A percentile compares a stretch with the other conserved stretches of the same genome.
These are phyloP conservation scores for Lasiosphaeria ovina DNA, from an alignment of 495 filamentous ascomycete species.

Conservation along the genomic window DNA sequence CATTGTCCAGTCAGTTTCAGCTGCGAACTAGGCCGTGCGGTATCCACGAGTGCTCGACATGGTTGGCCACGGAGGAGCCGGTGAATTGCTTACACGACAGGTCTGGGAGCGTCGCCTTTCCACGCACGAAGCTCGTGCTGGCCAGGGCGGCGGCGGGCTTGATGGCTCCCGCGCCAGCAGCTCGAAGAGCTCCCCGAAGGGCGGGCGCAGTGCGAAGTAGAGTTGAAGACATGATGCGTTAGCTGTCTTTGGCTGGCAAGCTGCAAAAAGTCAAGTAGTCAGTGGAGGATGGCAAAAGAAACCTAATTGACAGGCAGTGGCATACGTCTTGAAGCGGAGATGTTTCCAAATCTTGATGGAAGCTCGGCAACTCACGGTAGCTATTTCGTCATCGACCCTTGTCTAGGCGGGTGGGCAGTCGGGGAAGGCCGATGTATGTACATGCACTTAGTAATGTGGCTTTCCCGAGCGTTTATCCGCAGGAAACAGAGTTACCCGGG, in stretches of 20 bases:
- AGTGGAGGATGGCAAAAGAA: too few relatives aligned
- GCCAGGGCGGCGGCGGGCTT: slow-evolving; percentile 55
- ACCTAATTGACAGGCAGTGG: too few relatives aligned
- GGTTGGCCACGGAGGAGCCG: background rate
- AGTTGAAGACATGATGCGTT: slow-evolving; percentile 47
- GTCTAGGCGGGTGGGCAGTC: too few relatives aligned
- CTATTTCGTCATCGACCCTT: slow-evolving; percentile 28
- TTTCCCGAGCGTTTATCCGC: too few relatives aligned
- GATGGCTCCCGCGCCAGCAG: slow-evolving; percentile 26
- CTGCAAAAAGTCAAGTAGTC: slow-evolving; percentile 1
- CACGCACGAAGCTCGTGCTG: slow-evolving; percentile 71
- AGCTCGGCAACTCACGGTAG: background rate
- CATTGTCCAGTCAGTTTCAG: background rate
- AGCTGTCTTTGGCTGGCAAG: background rate
- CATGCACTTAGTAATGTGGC: too few relatives aligned
- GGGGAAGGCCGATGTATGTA: too few relatives aligned
- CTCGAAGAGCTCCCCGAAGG: slow-evolving; percentile 45
- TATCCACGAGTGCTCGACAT: background rate
- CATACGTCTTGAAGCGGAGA: background rate
- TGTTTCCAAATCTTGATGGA: background rate
- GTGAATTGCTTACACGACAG: slow-evolving; percentile 69
- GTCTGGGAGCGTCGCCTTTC: slow-evolving; percentile 92
- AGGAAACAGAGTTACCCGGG: too few relatives aligned
- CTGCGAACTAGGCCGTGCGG: background rate
- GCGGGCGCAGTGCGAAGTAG: slow-evolving; percentile 51